Base-by-base conservation (phyloP, 306 rosid genomes). In the Neltuma alba region DNA sequence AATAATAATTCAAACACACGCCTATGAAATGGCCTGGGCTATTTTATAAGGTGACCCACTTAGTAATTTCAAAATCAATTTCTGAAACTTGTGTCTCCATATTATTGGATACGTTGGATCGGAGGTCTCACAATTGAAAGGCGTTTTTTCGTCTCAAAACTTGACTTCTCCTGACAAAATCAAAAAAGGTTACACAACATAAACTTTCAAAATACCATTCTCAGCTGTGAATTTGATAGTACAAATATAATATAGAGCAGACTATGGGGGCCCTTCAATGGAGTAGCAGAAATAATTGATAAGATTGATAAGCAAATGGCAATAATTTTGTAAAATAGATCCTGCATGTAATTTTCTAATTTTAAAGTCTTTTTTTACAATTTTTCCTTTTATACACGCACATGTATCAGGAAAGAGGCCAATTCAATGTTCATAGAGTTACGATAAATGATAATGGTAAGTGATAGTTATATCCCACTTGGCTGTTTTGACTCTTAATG, bases 201-300 rank as follows among this genome's bases (percentile, higher is more conserved):
- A 5, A 13, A 45, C 64, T 54, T 78, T 38, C 8, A 11, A 41
- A 38, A 37, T 21, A 61, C 57, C 16, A 12, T 20, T 30, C 70
- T 79, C 23, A 44, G 58, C 0, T 78, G 81, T 36, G 75, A 75
- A 13, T n/a, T 66, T 2, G 72, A 66, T 50, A 37, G 21, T 20
- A 28, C 1, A 21, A 38, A n/a, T 1, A 18, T 65, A 36, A 20
- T 6, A 30, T 65, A 36, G 3, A 50, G 18, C 3, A 50, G 47
- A 9, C 72, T 47, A 20, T 18, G 20, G 7, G 70, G 71, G 38
- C 45, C 8, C 11, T 1, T 6, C 2, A 66, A 33, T n/a, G n/a
- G n/a, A n/a, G n/a, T n/a, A n/a, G 36, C 36, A 33, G 36, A 4
- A 33, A n/a, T n/a, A n/a, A n/a, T n/a, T n/a, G n/a, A n/a, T n/a